Evolutionary conservation across 2,329 filamentous ascomycete species (phyloP).

Genomic region (Colletotrichum shisoi): DNA sequence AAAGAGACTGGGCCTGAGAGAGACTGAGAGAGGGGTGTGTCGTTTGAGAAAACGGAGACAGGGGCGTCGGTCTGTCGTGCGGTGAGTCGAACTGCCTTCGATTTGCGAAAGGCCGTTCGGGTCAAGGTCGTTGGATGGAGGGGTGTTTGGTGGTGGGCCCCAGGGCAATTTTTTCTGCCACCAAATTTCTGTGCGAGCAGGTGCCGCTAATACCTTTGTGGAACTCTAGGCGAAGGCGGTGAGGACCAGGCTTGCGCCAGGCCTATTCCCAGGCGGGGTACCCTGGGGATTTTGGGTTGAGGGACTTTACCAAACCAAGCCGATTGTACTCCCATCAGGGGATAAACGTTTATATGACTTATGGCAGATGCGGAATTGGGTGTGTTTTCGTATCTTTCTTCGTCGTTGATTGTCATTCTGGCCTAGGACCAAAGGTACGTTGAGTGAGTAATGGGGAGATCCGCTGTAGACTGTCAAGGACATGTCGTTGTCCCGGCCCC

Average conservation of each 20-base stretch:
- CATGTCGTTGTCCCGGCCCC: conserved; percentile 20
- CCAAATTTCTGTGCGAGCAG: conserved; percentile 35
- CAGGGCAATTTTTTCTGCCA: conserved; percentile 37
- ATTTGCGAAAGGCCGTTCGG: conserved; percentile 33
- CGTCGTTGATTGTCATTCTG: too few relatives aligned
- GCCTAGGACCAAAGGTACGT: too few relatives aligned
- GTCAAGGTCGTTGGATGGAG: conserved; percentile 34
- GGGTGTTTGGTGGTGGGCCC: conserved; percentile 30
- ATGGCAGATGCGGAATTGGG: too few relatives aligned
- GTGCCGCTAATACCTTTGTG: conserved; percentile 28
- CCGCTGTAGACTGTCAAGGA: not conserved
- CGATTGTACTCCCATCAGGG: not conserved
- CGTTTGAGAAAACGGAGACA: conserved; percentile 37
- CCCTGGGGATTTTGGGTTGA: not conserved
- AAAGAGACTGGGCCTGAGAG: conserved; percentile 18
- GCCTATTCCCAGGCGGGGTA: conserved; percentile 9
- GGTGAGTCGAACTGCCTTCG: conserved; percentile 31
- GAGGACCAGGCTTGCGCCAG: not conserved
- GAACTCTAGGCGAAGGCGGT: conserved; percentile 54
- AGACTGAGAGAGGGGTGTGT: conserved; percentile 32
- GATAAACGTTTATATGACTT: too few relatives aligned
- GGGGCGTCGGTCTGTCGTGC: conserved; percentile 38
- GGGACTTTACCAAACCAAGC: not conserved
- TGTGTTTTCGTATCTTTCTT: too few relatives aligned
- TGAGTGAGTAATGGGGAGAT: not conserved